phyloP scores from a whole-genome alignment of 306 rosid species.

The Vachellia collinsii region DNA sequence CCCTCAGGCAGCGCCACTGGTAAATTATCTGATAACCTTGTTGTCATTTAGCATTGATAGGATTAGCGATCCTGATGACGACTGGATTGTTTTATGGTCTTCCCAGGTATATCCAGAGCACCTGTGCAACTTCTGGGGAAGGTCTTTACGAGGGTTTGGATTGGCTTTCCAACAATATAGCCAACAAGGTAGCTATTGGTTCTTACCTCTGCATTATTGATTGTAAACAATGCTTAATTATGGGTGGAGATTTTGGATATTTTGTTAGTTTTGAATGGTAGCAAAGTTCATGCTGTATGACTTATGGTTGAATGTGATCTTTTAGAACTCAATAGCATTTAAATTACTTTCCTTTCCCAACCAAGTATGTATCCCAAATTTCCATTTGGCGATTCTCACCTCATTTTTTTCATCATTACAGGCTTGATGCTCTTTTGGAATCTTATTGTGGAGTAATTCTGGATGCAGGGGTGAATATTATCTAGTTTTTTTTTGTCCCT shows the following conservation, averaged over 20 bases:
- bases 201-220: constrained; percentile 6
- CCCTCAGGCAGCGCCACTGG: constrained; percentile 99
- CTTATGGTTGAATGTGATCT: neutral
- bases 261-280: constrained; percentile 21
- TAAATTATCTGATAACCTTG: constrained; percentile 34
- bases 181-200: constrained; percentile 74
- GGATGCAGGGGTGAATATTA: constrained; percentile 97
- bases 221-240: neutral
- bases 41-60: neutral
- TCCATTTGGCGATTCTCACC: neutral
- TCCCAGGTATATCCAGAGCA: constrained; percentile 99
- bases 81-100: constrained; percentile 32
- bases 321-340: neutral
- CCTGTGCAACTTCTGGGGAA: constrained; percentile 99
- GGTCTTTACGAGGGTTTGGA: constrained; percentile 98
- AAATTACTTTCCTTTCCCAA: neutral
- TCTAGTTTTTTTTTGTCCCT: constrained; percentile 55
- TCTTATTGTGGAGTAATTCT: constrained; percentile 66
- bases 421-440: constrained; percentile 61
- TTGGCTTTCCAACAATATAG: constrained; percentile 99
- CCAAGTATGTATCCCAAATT: neutral
- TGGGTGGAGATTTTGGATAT: neutral
- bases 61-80: neutral
- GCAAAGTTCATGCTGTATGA: constrained; percentile 13
- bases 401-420: constrained; percentile 36